Evolutionary conservation across 1,284 basidiomycete species (phyloP), one percentile per base, ranked within the genome.

Genomic region (Sanghuangporus baumii): DNA sequence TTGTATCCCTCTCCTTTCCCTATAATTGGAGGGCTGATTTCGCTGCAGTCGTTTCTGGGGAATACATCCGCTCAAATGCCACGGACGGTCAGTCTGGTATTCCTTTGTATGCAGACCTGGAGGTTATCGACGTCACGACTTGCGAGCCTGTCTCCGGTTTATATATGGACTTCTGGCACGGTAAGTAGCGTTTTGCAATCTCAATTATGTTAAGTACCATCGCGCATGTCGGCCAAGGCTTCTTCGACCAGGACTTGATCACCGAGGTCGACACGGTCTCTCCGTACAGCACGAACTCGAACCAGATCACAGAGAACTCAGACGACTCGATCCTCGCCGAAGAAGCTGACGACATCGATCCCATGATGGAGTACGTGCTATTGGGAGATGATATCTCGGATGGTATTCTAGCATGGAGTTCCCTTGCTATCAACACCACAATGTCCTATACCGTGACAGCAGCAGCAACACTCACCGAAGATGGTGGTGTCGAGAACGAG

Each of bases 111-210:
- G 76, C 80, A 70, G 77, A 81, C 65, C 74, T 81, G 41, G 79
- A 79, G 47, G 70, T 81, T 52, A 79, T 82, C 66, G 80, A 83
- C 66, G 76, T 81, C 47, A 73, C 76, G 60, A 82, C 79, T 1
- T 82, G 81, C 70, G 71, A 79, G 65, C 68, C 67, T 20, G 62
- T 70, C 37, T 40, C 48, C 20, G 59, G 34, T 1, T 8, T 40
- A 9, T 60, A 60, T 40, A 38, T 60, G 20, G 59, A 52, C 23
- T 60, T 52, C 14, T 54, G 48, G 59, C 59, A 52, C 18, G 59
- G 48, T 60, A 20, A 37, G 58, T 9, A 31, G 12, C n/a, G 37
- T 16, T 2, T 48, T 31, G 9, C n/a, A 3, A 18, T 38, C 9
- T 51, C 8, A 14, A 38, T 3, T 12, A 46, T 38, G 6, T 8